Evolutionary conservation across 345 rosid genomes (phyloP).

Genomic region (Salix suchowensis): DNA sequence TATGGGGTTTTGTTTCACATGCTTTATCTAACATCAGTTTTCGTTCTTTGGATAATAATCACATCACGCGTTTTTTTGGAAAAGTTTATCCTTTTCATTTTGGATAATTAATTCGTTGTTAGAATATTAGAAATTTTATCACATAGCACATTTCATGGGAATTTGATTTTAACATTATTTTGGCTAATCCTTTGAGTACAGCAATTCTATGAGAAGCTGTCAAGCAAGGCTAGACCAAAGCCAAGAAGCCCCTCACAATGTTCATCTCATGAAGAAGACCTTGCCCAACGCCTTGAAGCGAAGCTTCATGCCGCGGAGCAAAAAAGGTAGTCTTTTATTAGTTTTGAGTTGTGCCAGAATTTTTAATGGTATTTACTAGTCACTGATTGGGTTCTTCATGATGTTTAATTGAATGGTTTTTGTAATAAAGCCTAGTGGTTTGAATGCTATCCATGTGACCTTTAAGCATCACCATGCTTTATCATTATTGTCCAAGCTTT

Average conservation of each 20-base stretch:
- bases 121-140: too few relatives aligned
- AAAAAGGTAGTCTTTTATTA: conserved; percentile 53
- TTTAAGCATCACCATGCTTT: neutral
- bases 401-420: neutral
- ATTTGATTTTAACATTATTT: neutral
- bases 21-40: too few relatives aligned
- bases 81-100: too few relatives aligned
- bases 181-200: conserved; percentile 17
- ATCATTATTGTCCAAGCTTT: neutral
- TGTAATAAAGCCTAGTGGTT: too few relatives aligned
- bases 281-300: conserved; percentile 92
- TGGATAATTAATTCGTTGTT: neutral
- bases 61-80: neutral
- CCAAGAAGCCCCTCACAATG: conserved; percentile 71
- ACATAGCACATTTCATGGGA: neutral
- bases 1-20: too few relatives aligned
- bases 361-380: neutral
- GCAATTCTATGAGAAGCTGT: conserved; percentile 84
- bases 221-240: conserved; percentile 83
- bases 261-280: conserved; percentile 75
- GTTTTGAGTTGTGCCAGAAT: neutral
- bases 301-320: conserved; percentile 91
- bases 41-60: too few relatives aligned
- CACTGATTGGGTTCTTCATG: neutral
- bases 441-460: neutral